Conservation (phyloP, 2,329 filamentous ascomycete genomes). For the Fusarium sp. region DNA sequence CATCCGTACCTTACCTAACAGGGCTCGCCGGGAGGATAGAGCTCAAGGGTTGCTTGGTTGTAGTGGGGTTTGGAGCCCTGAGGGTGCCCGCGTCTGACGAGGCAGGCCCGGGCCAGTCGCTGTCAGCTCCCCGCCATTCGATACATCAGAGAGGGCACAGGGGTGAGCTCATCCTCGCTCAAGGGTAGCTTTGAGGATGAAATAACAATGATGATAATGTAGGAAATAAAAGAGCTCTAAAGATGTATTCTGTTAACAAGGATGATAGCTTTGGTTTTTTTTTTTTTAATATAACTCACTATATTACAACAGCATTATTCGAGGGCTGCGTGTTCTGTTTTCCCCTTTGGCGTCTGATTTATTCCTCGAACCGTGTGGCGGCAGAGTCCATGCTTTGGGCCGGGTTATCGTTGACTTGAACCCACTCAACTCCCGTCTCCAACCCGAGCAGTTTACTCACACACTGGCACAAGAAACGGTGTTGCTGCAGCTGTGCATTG, state of each 20-base stretch:
- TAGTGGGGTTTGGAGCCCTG: conserved; percentile 41
- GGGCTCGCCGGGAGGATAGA: background rate
- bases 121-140: background rate
- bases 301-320: background rate
- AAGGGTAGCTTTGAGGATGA: background rate
- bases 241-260: background rate
- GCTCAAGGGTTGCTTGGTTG: conserved; percentile 17
- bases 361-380: background rate
- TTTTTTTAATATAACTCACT: no score
- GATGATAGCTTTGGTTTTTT: background rate
- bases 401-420: background rate
- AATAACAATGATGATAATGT: background rate
- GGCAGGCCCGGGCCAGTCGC: background rate
- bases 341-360: background rate
- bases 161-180: background rate
- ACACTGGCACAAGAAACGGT: background rate
- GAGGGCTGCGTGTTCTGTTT: background rate
- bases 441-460: background rate
- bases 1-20: conserved; percentile 20
- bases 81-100: background rate
- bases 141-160: background rate
- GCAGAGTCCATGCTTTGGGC: background rate
- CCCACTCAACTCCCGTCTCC: background rate
- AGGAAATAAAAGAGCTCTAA: background rate
- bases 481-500: conserved; percentile 20